These are phyloP conservation scores for Wickerhamomyces queroliae DNA, from an alignment of 805 yeast genomes.

Conservation along the genomic window DNA sequence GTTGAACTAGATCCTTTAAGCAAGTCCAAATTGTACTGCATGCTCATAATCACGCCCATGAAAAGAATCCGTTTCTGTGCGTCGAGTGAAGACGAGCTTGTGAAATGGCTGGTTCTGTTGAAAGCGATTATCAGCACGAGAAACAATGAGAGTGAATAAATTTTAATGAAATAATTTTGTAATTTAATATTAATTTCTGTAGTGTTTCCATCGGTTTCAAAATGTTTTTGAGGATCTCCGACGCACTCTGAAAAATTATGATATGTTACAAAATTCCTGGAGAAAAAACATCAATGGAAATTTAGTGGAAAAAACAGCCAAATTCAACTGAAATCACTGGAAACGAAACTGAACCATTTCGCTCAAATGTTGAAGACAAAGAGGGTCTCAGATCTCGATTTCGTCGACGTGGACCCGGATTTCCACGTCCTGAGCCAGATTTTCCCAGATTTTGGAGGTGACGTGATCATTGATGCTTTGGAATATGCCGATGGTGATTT, in stretches of 20 bases:
- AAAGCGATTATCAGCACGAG: conserved; percentile 27
- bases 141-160: conserved; percentile 8
- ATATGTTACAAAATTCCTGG: too few relatives aligned
- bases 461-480: conserved; percentile 11
- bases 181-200: too few relatives aligned
- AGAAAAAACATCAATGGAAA: too few relatives aligned
- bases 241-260: too few relatives aligned
- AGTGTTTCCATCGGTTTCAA: too few relatives aligned
- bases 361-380: too few relatives aligned
- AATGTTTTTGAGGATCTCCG: too few relatives aligned
- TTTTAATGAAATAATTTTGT: not conserved
- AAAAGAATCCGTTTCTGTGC: conserved; percentile 41
- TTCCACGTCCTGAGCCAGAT: conserved; percentile 4
- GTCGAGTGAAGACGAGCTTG: conserved; percentile 37
- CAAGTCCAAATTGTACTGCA: conserved; percentile 36
- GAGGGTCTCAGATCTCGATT: too few relatives aligned
- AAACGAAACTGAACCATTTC: too few relatives aligned
- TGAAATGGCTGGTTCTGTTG: conserved; percentile 42
- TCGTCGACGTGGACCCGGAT: not conserved
- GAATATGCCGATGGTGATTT: conserved; percentile 15
- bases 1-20: conserved; percentile 45
- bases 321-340: too few relatives aligned
- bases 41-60: conserved; percentile 39
- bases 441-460: conserved; percentile 17
- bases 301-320: too few relatives aligned